These are phyloP conservation scores for Emmonsiellopsis sp. DNA, from an alignment of 2,329 filamentous ascomycete genomes.

Conservation along the genomic window DNA sequence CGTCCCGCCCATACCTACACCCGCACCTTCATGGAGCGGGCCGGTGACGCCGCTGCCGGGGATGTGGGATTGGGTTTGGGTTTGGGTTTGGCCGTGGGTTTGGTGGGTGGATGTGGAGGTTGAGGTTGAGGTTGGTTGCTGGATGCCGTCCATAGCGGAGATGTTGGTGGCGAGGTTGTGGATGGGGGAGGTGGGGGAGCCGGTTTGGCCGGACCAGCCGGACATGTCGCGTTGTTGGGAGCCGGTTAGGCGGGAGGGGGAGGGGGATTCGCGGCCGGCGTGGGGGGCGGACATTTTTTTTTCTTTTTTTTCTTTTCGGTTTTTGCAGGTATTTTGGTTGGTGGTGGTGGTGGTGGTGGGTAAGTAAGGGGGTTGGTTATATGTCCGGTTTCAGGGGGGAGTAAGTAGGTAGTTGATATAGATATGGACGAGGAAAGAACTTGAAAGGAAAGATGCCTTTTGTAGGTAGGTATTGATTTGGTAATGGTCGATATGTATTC, in stretches of 20 bases:
- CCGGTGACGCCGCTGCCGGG: too few relatives aligned
- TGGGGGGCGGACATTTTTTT: constrained; percentile 54
- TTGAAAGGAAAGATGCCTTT: background rate
- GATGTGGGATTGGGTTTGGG: too few relatives aligned
- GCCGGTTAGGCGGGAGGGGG: constrained; percentile 58
- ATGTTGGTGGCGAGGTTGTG: constrained; percentile 43
- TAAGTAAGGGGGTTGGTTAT: background rate
- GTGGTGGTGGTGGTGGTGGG: background rate
- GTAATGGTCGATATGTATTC: too few relatives aligned
- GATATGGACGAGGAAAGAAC: background rate
- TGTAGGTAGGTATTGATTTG: too few relatives aligned
- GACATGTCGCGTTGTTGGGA: constrained; percentile 52
- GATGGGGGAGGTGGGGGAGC: constrained; percentile 18
- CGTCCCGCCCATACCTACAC: constrained; percentile 9
- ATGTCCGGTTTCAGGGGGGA: background rate
- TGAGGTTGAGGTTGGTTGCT: too few relatives aligned
- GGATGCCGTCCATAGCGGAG: constrained; percentile 6
- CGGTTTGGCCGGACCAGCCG: constrained; percentile 18
- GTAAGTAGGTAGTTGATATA: background rate
- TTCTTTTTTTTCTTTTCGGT: constrained; percentile 12
- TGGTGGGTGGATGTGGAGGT: too few relatives aligned
- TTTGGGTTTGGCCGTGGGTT: too few relatives aligned
- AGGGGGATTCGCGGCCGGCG: constrained; percentile 67
- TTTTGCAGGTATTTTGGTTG: background rate
- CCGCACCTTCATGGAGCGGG: background rate